phyloP scores from a whole-genome alignment of 1,284 basidiomycete genomes.

The Pascua guehoae region DNA sequence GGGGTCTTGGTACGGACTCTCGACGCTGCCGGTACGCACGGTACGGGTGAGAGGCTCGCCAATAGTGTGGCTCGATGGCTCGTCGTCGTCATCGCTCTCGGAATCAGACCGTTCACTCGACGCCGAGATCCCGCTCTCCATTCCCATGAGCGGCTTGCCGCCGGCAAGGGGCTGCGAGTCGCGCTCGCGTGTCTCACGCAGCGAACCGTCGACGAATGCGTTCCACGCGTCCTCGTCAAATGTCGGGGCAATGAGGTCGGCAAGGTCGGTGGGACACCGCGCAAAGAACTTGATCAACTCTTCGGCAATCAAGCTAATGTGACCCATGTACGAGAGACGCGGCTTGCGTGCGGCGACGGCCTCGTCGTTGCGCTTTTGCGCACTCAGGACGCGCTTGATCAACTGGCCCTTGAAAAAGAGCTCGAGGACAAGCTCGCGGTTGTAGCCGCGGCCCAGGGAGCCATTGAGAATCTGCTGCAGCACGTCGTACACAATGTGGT shows the following conservation, averaged over 20 bases:
- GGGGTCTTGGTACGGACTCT: conserved; percentile 27
- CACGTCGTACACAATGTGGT: conserved; percentile 94
- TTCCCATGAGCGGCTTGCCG: conserved; percentile 44
- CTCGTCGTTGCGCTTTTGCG: conserved; percentile 70
- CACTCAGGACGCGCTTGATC: conserved; percentile 77
- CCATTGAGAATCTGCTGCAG: conserved; percentile 94
- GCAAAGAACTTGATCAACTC: conserved; percentile 56
- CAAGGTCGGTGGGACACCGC: conserved; percentile 78
- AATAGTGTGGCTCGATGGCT: conserved; percentile 23
- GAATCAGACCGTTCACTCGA: conserved; percentile 19
- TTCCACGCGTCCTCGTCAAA: conserved; percentile 81
- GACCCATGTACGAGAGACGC: conserved; percentile 93
- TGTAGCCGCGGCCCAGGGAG: conserved; percentile 67
- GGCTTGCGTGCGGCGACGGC: conserved; percentile 42
- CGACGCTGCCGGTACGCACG: conserved; percentile 13
- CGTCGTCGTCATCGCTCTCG: conserved; percentile 35
- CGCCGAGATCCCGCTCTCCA: conserved; percentile 11
- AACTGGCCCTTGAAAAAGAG: conserved; percentile 75
- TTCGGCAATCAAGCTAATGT: conserved; percentile 75
- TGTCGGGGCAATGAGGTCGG: conserved; percentile 59
- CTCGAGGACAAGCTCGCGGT: conserved; percentile 73
- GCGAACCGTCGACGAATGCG: conserved; percentile 74
- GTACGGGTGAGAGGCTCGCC: conserved; percentile 43
- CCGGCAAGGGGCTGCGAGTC: conserved; percentile 79
- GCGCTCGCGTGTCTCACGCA: conserved; percentile 77